These are phyloP conservation scores for Apostasia ramifera DNA, from an alignment of 106 monocot genomes.

Conservation along the genomic window DNA sequence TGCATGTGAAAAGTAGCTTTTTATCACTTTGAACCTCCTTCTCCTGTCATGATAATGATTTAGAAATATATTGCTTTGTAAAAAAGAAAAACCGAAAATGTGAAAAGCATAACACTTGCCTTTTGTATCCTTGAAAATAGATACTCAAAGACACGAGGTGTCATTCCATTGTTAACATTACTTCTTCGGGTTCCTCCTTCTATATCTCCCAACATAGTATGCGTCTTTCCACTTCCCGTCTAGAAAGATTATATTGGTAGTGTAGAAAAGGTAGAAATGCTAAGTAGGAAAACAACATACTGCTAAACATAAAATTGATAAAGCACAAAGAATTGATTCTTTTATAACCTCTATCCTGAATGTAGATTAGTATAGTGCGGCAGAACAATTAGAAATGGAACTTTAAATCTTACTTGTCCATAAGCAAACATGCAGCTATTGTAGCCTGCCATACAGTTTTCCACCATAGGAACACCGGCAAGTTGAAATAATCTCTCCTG, in stretches of 20 bases:
- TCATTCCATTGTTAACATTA: slow-evolving; percentile 86
- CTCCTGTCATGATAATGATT: slow-evolving; percentile 40
- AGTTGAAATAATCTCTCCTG: slow-evolving; percentile 89
- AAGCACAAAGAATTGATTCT: background rate
- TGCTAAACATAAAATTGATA: background rate
- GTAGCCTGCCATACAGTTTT: slow-evolving; percentile 87
- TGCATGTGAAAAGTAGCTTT: slow-evolving; percentile 81
- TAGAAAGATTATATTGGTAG: slow-evolving; percentile 15
- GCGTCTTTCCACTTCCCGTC: slow-evolving; percentile 99
- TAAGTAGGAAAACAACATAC: too few species aligned
- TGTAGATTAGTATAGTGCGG: background rate
- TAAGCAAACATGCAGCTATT: slow-evolving; percentile 99
- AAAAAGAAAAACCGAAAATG: background rate
- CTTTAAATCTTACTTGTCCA: slow-evolving; percentile 57
- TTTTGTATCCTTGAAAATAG: slow-evolving; percentile 89
- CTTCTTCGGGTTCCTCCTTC: slow-evolving; percentile 75
- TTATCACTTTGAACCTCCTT: slow-evolving; percentile 72
- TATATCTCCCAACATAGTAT: slow-evolving; percentile 95
- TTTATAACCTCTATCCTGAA: background rate
- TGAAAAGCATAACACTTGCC: slow-evolving; percentile 23
- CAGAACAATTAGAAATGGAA: background rate
- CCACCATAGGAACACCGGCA: slow-evolving; percentile 93
- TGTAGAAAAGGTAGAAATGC: too few species aligned
- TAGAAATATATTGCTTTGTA: background rate
- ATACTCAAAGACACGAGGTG: slow-evolving; percentile 89